Base-by-base conservation (phyloP, 192 early-diverging fungal genomes). In the Haplosporangium gracile region DNA sequence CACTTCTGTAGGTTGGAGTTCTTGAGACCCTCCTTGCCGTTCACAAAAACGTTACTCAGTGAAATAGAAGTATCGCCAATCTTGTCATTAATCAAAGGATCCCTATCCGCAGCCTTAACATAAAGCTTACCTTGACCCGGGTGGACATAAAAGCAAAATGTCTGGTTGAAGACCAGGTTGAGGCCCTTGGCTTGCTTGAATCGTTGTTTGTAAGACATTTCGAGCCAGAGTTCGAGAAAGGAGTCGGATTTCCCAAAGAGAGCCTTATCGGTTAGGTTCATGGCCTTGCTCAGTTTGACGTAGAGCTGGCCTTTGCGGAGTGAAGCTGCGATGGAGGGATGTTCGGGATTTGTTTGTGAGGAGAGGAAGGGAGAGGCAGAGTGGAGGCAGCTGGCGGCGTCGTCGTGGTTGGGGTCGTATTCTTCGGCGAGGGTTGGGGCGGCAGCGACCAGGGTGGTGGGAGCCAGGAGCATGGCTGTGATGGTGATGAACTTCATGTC, bases 1-100 rank as follows among this genome's bases (percentile, higher is more conserved):
- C 81, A 85, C 60, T 81, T 83, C 38, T 82, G 85, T 2, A 87
- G 69, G 6, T 82, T 72, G 80, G 70, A 81, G 72, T 87, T 77
- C 32, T 68, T 40, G 69, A 80, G 69, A 13, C 80, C 69, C 16
- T 43, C 60, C 2, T 73, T 26, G 15, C 85, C 82, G 43, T 80
- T 84, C 63, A 78, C 80, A 38, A 83, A 79, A 18, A 79, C 75
- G 20, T 83, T 74, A 36, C 57, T 29, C 38, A 90, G 69, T 1
- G 83, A 68, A 43, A 43, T 43, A 11, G 42, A 43, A 18, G 72
- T 69, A 16, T 87, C 79, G 26, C 88, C 88, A 74, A 90, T 82
- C 79, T 81, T 83, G 16, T 88, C 88, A 57, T 81, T 77, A 18
- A 75, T 55, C 45, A 90, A 57, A 13, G 68, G 49, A 70, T 89